Evolutionary conservation across 2,329 filamentous ascomycete genomes (phyloP).

Genomic region (Colletotrichum sp.): DNA sequence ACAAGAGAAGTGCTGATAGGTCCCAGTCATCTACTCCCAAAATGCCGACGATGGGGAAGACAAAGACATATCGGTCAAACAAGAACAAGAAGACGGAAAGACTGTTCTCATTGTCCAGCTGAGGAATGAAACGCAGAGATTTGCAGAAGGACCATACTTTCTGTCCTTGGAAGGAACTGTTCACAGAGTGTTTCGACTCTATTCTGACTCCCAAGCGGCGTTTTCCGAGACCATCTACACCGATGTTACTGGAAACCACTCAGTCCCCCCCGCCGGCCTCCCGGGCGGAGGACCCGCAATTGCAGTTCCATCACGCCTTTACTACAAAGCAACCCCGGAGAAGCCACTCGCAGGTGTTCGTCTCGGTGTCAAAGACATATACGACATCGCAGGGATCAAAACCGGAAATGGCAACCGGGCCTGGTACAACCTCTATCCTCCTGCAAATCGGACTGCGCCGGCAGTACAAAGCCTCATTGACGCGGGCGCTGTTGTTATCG

Average conservation of each 20-base stretch:
- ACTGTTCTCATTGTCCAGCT: background rate
- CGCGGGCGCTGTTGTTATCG: constrained; percentile 59
- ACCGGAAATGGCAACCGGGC: constrained; percentile 63
- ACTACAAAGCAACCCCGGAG: constrained; percentile 50
- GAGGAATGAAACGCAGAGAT: accelerated
- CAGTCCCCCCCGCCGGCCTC: constrained; percentile 12
- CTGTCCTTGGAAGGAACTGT: background rate
- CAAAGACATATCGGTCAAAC: background rate
- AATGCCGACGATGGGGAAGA: too few relatives aligned
- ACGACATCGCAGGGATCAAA: constrained; percentile 57
- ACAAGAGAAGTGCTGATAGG: background rate
- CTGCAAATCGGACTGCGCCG: constrained; percentile 51
- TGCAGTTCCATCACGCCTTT: constrained; percentile 62
- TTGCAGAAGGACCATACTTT: background rate
- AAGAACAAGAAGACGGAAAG: background rate
- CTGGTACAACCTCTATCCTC: constrained; percentile 60
- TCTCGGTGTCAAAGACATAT: constrained; percentile 65
- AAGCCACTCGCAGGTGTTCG: constrained; percentile 58
- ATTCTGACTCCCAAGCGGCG: constrained; percentile 26
- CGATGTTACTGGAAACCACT: background rate
- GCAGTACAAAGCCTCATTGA: constrained; percentile 64
- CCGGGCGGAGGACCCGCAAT: constrained; percentile 25
- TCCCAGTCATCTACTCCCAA: background rate
- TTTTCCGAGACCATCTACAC: constrained; percentile 18
- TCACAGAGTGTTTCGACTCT: constrained; percentile 3